phyloP scores from a whole-genome alignment of 1,284 basidiomycete genomes.

The Farysia itapuensis region DNA sequence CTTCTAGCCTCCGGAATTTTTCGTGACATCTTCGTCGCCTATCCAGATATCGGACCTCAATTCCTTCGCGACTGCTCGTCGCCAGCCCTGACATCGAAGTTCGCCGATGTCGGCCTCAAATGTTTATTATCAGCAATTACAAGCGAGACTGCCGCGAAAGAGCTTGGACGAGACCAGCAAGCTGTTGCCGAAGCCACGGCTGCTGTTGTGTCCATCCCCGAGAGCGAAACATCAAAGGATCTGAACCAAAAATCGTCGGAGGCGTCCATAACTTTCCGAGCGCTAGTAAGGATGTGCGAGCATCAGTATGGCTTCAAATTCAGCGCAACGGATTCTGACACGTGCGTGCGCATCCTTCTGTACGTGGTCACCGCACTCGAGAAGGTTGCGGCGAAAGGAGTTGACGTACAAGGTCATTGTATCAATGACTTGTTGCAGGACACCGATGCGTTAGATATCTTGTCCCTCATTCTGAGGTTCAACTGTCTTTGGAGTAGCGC shows the following conservation, averaged over 20 bases:
- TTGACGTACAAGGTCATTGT: not conserved
- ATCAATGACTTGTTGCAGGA: slow-evolving; percentile 1
- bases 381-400: not conserved
- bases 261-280: slow-evolving; percentile 10
- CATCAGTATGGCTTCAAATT: slow-evolving; percentile 25
- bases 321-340: slow-evolving; percentile 32
- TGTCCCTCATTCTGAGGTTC: slow-evolving; percentile 24
- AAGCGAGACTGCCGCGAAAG: slow-evolving; percentile 11
- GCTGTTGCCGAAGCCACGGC: not conserved
- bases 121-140: too few species aligned
- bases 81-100: slow-evolving; percentile 14
- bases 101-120: slow-evolving; percentile 32
- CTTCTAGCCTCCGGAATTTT: slow-evolving; percentile 27
- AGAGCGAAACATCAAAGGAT: not conserved
- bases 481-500: slow-evolving; percentile 22
- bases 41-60: slow-evolving; percentile 24
- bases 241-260: slow-evolving; percentile 1
- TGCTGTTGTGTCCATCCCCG: not conserved
- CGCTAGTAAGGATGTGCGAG: slow-evolving; percentile 25
- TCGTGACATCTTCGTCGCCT: slow-evolving; percentile 19
- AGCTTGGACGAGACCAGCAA: too few species aligned
- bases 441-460: slow-evolving; percentile 8
- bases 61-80: slow-evolving; percentile 27
- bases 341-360: slow-evolving; percentile 13
- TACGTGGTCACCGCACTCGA: slow-evolving; percentile 16